Evolutionary conservation across 164 flowering plant species (phyloP).

Genomic region (Dillenia turbinata): DNA sequence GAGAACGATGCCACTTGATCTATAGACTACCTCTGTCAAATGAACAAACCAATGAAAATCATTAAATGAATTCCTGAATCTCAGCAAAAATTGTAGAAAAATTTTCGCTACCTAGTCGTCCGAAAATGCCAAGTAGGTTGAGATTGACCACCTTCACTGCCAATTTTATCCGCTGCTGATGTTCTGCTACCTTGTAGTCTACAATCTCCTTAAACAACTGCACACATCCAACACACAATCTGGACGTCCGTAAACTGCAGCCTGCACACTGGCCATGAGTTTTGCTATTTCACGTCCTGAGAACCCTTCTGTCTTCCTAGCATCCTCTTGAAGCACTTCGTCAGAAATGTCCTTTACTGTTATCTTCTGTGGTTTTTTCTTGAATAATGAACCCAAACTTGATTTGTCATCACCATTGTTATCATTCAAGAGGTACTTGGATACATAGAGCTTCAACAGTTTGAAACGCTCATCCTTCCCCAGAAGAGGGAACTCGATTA

Average conservation of each 20-base stretch:
- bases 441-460: conserved; percentile 68
- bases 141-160: conserved; percentile 44
- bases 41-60: neutral
- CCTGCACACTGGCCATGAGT: conserved; percentile 85
- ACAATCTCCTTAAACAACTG: conserved; percentile 70
- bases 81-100: neutral
- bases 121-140: conserved; percentile 16
- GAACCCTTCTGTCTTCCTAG: conserved; percentile 78
- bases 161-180: conserved; percentile 60
- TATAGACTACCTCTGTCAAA: neutral
- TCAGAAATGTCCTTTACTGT: conserved; percentile 64
- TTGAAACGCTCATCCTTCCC: conserved; percentile 81
- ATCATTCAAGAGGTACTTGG: conserved; percentile 50
- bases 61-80: neutral
- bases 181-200: conserved; percentile 84
- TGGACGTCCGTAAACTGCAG: conserved; percentile 84
- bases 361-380: conserved; percentile 47
- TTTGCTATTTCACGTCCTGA: conserved; percentile 97
- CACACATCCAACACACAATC: conserved; percentile 73
- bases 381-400: conserved; percentile 26
- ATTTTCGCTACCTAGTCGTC: neutral
- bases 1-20: neutral
- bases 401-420: conserved; percentile 23
- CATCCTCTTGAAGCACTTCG: conserved; percentile 70
- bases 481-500: conserved; percentile 93